phyloP scores from a whole-genome alignment of 2,329 filamentous ascomycete species.

The Apiospora pterosperma region DNA sequence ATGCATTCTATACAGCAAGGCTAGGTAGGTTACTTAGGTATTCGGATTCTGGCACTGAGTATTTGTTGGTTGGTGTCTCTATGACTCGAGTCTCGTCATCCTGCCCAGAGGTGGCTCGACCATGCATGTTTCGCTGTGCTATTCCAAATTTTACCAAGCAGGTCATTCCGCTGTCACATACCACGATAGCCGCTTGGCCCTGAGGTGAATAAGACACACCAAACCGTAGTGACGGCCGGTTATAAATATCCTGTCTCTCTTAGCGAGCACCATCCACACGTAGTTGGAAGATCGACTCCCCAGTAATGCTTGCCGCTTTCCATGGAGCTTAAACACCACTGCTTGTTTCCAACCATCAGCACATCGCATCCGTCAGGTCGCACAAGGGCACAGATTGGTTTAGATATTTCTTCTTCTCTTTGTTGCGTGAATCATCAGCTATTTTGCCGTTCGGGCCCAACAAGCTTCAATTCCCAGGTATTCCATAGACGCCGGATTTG shows the following conservation, averaged over 20 bases:
- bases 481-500: conserved; percentile 52
- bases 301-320: background rate
- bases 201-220: background rate
- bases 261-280: too few relatives aligned
- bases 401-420: conserved; percentile 14
- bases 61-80: background rate
- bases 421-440: conserved; percentile 27
- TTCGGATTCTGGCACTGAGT: background rate
- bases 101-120: background rate
- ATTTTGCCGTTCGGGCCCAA: conserved; percentile 26
- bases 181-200: background rate
- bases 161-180: background rate
- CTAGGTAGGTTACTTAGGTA: too few relatives aligned
- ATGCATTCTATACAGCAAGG: too few relatives aligned
- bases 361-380: background rate
- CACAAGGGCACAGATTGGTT: background rate
- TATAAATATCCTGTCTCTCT: background rate
- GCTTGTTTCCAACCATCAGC: background rate
- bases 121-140: background rate
- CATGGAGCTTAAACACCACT: background rate
- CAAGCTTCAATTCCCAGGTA: conserved; percentile 47
- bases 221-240: background rate
- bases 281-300: background rate
- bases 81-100: background rate
- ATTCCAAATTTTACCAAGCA: background rate